Base-by-base conservation (phyloP, 805 yeast species). In the Nakazawaea holstii region DNA sequence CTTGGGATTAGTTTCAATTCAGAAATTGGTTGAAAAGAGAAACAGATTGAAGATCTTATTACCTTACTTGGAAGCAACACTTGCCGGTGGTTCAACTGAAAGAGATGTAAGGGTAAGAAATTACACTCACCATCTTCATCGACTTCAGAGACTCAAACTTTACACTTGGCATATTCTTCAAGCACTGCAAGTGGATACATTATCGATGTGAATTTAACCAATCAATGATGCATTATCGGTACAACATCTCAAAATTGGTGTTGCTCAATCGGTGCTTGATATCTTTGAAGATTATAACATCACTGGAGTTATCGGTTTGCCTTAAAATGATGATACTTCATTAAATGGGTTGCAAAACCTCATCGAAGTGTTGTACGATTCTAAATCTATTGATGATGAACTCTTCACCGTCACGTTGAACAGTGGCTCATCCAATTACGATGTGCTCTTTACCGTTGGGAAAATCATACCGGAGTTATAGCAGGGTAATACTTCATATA, bases 1-100 rank as follows among this genome's bases (percentile, higher is more conserved):
- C 6, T 71, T 90, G 48, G 98, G 98, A 48, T 92, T 92, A 68
- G 96, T 94, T 49, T 97, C 99, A 53, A 79, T 94, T 55, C 85
- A 77, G 56, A 90, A 85, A 57, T 79, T 94, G 58, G 96, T 95
- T 57, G 99, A 94, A 72, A 87, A 89, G 76, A 84, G 99, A 73
- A 92, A 91, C 72, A 81, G 97, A 62, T 76, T 94, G 59, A 94
- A 94, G 72, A 73, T 94, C 51, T 74, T 94, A 65, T 73, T 94
- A 58, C 99, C 99, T 48, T 94, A 88, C 73, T 76, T 94, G 60
- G 99, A 94, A 67, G 81, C 90, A 53, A 84, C 95, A 40, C 77
- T 92, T 59, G 81, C 79, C 59, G 80, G 84, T 49, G 97, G 97
- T 1, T 20, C 55, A 5, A 49, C 53, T 8, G 81, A 91, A 49